Percentiles rank a stretch among this genome's conserved stretches.
Conservation (phyloP, 371 early-diverging fungal species). For the Actinomucor elegans region DNA sequence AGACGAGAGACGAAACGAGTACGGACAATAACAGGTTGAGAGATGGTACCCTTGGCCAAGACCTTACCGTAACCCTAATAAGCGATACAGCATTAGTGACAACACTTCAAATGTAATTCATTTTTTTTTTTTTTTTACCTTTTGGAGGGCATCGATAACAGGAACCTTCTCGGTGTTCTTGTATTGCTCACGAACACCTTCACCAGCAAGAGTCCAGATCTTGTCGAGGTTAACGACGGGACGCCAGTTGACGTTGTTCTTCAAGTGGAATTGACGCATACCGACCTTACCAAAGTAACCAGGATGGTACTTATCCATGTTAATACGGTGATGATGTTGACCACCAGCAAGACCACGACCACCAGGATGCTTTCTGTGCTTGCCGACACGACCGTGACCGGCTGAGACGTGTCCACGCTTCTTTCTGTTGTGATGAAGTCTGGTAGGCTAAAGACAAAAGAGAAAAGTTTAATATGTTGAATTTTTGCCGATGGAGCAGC, state of each 20-base stretch:
- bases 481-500: slow-evolving; percentile 1
- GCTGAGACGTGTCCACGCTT: slow-evolving; percentile 92
- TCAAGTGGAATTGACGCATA: slow-evolving; percentile 99
- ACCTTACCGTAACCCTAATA: slow-evolving; percentile 94
- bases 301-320: slow-evolving; percentile 99
- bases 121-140: slow-evolving; percentile 39
- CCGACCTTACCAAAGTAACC: slow-evolving; percentile 99
- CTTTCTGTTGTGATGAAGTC: slow-evolving; percentile 86
- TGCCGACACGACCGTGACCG: slow-evolving; percentile 92
- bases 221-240: slow-evolving; percentile 93
- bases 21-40: slow-evolving; percentile 98
- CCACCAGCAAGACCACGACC: slow-evolving; percentile 99
- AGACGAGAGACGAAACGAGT: slow-evolving; percentile 92
- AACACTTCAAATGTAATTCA: too few relatives aligned
- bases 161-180: slow-evolving; percentile 91
- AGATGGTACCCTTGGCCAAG: slow-evolving; percentile 93
- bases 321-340: slow-evolving; percentile 99
- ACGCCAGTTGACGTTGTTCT: slow-evolving; percentile 88
- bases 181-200: slow-evolving; percentile 86
- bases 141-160: slow-evolving; percentile 89
- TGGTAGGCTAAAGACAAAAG: slow-evolving; percentile 85
- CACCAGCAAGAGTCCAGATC: slow-evolving; percentile 93
- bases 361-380: slow-evolving; percentile 99
- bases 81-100: not conserved
- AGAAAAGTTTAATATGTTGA: not conserved